Evolutionary conservation across 345 rosid species (phyloP).

Genomic region (Ailanthus altissimus): DNA sequence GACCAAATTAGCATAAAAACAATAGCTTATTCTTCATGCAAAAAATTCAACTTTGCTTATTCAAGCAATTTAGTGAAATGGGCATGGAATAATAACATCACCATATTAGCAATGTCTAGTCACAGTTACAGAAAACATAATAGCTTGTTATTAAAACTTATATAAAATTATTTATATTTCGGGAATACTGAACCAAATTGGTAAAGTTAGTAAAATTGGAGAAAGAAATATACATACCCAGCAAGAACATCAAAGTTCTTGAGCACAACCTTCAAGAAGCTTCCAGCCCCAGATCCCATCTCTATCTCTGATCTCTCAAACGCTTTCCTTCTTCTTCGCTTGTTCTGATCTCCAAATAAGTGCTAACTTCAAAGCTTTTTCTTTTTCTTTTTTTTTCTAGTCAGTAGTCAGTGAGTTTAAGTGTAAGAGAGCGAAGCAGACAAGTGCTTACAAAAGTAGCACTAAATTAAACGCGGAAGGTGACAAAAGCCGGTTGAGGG

Average conservation of each 20-base stretch:
- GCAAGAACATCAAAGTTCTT: constrained; percentile 90
- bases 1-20: not conserved
- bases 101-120: constrained; percentile 26
- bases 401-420: not conserved
- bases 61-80: constrained; percentile 9
- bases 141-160: not conserved
- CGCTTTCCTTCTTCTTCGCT: not conserved
- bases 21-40: not conserved
- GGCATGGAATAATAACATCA: not conserved
- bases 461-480: not conserved
- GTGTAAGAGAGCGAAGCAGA: constrained; percentile 16
- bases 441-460: not conserved
- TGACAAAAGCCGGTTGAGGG: not conserved
- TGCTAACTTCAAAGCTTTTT: not conserved
- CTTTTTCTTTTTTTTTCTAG: constrained; percentile 18
- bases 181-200: not conserved
- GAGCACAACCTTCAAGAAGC: constrained; percentile 65
- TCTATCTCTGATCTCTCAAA: constrained; percentile 2
- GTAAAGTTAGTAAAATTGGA: not conserved
- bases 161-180: not conserved
- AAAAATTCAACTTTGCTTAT: not conserved
- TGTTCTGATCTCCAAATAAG: not conserved
- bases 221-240: constrained; percentile 46
- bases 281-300: constrained; percentile 78
- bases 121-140: not conserved